Base-by-base conservation (phyloP, 371 early-diverging fungal species). In the Nosema granulosis region DNA sequence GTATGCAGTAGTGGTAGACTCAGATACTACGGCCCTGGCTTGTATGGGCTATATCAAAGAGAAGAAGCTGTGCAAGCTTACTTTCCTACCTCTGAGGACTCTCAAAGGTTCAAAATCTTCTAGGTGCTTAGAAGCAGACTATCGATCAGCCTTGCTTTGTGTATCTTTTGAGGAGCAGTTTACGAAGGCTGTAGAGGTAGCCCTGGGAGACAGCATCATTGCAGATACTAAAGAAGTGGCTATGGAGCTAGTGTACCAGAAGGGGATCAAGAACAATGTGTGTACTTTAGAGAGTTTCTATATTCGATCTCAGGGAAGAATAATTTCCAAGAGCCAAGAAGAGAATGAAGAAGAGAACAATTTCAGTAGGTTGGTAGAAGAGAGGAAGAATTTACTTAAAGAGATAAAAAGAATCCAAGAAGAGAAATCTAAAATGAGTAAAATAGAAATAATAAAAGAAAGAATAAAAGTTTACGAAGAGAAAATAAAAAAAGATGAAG, bases 1-100 rank as follows among this genome's bases (percentile, higher is more conserved):
- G 70, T 87, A 88, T 69, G 69, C 88, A 0, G 84, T 89, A 56
- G 85, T 90, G 34, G 89, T 89, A 6, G 88, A 89, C 62, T 82
- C 79, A 28, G 83, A 87, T 50, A 79, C 78, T 68, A 87, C 84
- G 0, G 89, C 88, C 6, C 80, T 89, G 29, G 86, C 87, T 66
- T 89, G 89, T 78, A 88, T 90, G 38, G 59, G 88, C 85, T 93
- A 92, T 79, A 86, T 97, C 86, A 88, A 92, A 76, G 95, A 95
- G 77, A 93, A 94, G 84, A 91, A 92, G 24, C 86, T 89, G 4
- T 94, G 94, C 4, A 89, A 90, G 63, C 91, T 92, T 0, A 93
- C 94, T 0, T 98, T 97, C 84, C 81, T 98, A 49, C 96, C 96
- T 0, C 84, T 97, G 18, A 91, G 92, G 70, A 89, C 90, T 0